Base-by-base conservation (phyloP, 805 yeast genomes). In the Nakazawaea ambrosiae region DNA sequence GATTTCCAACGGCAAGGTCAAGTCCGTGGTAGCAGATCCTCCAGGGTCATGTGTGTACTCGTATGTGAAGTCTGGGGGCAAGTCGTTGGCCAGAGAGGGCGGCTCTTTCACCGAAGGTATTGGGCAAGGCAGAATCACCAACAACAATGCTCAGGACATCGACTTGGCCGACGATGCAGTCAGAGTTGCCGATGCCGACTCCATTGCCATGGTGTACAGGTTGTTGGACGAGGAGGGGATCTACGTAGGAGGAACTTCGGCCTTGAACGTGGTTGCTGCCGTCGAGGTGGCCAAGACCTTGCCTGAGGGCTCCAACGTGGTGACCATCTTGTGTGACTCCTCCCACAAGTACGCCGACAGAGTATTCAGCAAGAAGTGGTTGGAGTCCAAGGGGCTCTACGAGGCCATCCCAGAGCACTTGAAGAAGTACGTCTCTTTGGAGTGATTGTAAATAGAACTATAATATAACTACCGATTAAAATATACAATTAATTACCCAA, bases 61-160 rank as follows among this genome's bases (percentile, higher is more conserved):
- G 8, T 87, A 80, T 54, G 76, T 89, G 43, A 78, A 75, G 43
- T 66, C 83, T 4, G 75, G 78, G 14, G 90, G 90, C 23, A 65
- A 79, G 53, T 68, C 72, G 9, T 60, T 81, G 40, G 86, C 76
- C 30, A 73, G 88, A 50, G 68, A 73, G 1, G 97, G 97, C 22
- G 75, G 86, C 3, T 82, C 95, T 0, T 87, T 89, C 58, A 89
- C 96, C 20, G 97, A 89, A 63, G 97, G 97, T 23, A 87, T 89
- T 61, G 97, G 97, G 20, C 97, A 89, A 61, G 96, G 96, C 33
- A 73, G 97, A 50, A 81, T 89, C 50, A 89, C 96, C 5, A 81
- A 74, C 45, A 89, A 89, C 58, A 68, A 89, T 58, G 67, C 66
- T 14, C 82, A 76, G 31, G 96, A 86, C 45, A 63, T 87, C 20